Conservation (phyloP, 345 rosid species). For the Arabidopsis arenosa region DNA sequence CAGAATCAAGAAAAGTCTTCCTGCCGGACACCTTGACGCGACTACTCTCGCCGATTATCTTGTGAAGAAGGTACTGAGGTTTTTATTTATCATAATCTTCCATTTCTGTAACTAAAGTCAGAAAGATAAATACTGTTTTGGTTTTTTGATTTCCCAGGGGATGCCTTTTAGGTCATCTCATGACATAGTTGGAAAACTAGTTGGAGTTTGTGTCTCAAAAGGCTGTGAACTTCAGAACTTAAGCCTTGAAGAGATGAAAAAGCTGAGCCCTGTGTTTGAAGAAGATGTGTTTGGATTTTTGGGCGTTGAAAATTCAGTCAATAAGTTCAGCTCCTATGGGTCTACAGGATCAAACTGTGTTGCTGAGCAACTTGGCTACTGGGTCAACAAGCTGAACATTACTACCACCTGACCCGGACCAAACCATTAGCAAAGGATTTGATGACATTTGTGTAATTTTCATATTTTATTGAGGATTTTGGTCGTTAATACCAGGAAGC, state of each 20-base stretch:
- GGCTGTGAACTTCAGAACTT: conserved; percentile 78
- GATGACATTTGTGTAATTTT: background rate
- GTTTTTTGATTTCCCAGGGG: conserved; percentile 56
- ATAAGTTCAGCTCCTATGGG: conserved; percentile 78
- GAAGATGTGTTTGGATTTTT: conserved; percentile 73
- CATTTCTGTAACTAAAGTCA: background rate
- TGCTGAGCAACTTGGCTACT: conserved; percentile 63
- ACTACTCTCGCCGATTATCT: conserved; percentile 97
- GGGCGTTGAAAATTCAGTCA: conserved; percentile 79
- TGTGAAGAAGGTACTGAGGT: conserved; percentile 68
- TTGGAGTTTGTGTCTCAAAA: conserved; percentile 75
- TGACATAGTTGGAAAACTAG: conserved; percentile 87
- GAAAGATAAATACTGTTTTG: background rate
- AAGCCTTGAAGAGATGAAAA: conserved; percentile 70
- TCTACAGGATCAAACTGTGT: conserved; percentile 78
- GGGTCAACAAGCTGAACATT: conserved; percentile 62
- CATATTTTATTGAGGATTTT: conserved; percentile 15
- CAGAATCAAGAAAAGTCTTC: conserved; percentile 74
- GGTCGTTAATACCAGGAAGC: background rate
- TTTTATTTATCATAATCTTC: background rate
- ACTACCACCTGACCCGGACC: conserved; percentile 20
- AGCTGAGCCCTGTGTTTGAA: conserved; percentile 67
- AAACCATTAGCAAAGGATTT: conserved; percentile 19
- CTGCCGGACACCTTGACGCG: conserved; percentile 94
- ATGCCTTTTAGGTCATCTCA: conserved; percentile 94